phyloP scores from a whole-genome alignment of 2,329 filamentous ascomycete genomes.

The Paracoccidioides brasiliensis region DNA sequence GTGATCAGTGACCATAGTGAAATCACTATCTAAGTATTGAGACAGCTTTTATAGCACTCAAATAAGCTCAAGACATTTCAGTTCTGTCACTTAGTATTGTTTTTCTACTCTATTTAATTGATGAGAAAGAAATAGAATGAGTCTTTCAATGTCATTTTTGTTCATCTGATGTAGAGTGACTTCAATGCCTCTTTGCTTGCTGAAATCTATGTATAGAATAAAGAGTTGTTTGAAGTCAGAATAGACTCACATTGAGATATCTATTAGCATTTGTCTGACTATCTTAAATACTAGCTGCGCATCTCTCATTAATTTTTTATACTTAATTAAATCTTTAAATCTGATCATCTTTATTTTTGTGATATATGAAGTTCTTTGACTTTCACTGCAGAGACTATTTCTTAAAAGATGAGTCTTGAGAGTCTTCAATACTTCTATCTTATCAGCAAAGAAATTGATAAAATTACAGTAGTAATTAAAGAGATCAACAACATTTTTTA shows the following conservation, averaged over 20 bases:
- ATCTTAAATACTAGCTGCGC: not conserved
- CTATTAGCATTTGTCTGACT: not conserved
- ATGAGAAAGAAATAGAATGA: not conserved
- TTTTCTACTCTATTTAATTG: not conserved
- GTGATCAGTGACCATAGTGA: not conserved
- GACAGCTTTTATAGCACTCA: not conserved
- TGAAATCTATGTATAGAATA: not conserved
- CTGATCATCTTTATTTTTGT: too few relatives aligned
- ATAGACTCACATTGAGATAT: not conserved
- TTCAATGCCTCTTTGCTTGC: not conserved
- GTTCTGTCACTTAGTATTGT: not conserved
- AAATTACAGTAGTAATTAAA: too few relatives aligned
- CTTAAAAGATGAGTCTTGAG: not conserved
- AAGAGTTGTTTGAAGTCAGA: not conserved
- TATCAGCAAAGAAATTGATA: too few relatives aligned
- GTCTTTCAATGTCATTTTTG: not conserved
- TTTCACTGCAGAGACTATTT: not conserved
- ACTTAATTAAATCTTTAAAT: too few relatives aligned
- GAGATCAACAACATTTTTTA: too few relatives aligned
- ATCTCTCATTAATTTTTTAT: too few relatives aligned
- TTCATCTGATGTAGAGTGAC: not conserved
- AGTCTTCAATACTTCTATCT: not conserved
- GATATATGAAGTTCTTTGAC: not conserved
- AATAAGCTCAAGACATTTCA: not conserved
- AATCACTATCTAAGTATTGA: not conserved